Conservation (phyloP, 805 yeast species). For the Yarrowia sp. region DNA sequence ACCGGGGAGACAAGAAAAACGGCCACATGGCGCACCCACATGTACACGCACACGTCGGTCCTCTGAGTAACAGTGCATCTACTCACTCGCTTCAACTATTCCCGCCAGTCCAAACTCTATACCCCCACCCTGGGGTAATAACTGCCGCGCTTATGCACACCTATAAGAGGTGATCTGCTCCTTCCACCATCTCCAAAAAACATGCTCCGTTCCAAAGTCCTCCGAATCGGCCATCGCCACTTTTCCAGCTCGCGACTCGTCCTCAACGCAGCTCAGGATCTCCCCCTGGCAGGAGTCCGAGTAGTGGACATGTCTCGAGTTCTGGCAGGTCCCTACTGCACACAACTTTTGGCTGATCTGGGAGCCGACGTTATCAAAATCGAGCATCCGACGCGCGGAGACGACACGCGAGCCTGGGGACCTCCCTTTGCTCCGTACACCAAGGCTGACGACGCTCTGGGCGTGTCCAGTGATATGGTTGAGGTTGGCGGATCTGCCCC, state of each 20-base stretch:
- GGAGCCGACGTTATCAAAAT: constrained; percentile 46
- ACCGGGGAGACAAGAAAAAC: too few species aligned
- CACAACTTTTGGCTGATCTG: constrained; percentile 44
- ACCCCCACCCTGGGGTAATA: constrained; percentile 6
- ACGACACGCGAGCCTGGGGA: constrained; percentile 47
- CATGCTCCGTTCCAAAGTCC: background rate
- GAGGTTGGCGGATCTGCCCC: constrained; percentile 28
- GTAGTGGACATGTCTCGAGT: constrained; percentile 44
- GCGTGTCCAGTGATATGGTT: background rate
- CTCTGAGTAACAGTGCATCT: too few species aligned
- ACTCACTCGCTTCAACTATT: too few species aligned
- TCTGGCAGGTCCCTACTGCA: constrained; percentile 45
- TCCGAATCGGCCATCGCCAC: too few species aligned
- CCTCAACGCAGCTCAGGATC: background rate
- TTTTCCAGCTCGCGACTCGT: background rate
- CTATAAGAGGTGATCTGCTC: too few species aligned
- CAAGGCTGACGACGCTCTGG: background rate
- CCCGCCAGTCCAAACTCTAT: too few species aligned
- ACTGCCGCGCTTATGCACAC: constrained; percentile 16
- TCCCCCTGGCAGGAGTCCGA: constrained; percentile 41
- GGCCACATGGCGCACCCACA: too few species aligned
- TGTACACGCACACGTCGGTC: too few species aligned
- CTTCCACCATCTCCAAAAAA: too few species aligned
- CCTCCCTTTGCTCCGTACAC: constrained; percentile 42
- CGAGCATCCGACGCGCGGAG: constrained; percentile 45